These are phyloP conservation scores for Phytopythium ostracodes DNA, from an alignment of 352 stramenopile genomes.

Conservation along the genomic window DNA sequence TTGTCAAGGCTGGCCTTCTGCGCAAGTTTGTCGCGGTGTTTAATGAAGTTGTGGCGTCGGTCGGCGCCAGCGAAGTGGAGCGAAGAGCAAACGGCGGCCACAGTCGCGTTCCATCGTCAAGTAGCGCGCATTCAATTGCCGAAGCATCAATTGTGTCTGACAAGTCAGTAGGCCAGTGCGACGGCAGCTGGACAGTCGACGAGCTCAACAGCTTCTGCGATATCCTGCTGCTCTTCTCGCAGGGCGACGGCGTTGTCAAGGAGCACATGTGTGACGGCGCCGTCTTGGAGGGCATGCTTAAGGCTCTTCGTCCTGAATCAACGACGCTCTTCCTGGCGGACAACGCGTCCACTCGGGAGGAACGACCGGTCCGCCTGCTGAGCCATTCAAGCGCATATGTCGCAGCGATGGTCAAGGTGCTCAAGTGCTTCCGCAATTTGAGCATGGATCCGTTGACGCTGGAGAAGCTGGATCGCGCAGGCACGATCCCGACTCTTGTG, in stretches of 20 bases:
- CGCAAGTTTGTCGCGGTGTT: constrained; percentile 88
- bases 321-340: constrained; percentile 12
- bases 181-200: constrained; percentile 44
- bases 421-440: constrained; percentile 86
- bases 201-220: constrained; percentile 84
- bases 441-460: constrained; percentile 90
- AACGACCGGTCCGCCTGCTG: neutral
- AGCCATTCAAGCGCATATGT: constrained; percentile 45
- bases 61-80: constrained; percentile 17
- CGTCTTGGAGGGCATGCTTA: constrained; percentile 64
- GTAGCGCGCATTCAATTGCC: neutral
- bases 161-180: neutral
- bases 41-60: constrained; percentile 55
- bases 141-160: neutral
- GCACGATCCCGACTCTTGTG: constrained; percentile 85
- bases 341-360: constrained; percentile 10
- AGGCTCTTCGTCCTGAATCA: constrained; percentile 36
- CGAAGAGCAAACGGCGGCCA: neutral
- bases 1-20: constrained; percentile 90
- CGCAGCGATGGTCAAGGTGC: constrained; percentile 66
- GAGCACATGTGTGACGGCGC: constrained; percentile 88
- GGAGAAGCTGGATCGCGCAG: constrained; percentile 84
- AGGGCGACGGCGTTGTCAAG: constrained; percentile 90
- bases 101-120: neutral
- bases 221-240: constrained; percentile 89